Base-by-base conservation (phyloP, 2,329 filamentous ascomycete genomes). In the Beauveria sp. region DNA sequence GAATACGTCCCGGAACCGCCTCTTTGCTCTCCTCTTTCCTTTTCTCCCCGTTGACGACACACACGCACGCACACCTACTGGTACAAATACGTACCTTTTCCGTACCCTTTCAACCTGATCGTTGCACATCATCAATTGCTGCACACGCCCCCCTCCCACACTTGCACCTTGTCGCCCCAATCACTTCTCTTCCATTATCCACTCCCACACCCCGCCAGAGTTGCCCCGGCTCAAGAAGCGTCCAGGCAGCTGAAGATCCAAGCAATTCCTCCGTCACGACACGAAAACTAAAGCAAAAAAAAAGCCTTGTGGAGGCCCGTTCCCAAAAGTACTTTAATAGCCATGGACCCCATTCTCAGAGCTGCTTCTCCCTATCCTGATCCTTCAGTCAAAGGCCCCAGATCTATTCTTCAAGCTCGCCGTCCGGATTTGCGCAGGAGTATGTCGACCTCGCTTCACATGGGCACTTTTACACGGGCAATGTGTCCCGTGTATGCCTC, bases 371-470 rank as follows among this genome's bases (percentile, higher is more conserved):
- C 71, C 61, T 75, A 77, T 70, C 65, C 69, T 63, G 70, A 76
- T 69, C 70, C 71, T 61, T 68, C 68, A 65, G 67, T 75, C 67
- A 72, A 76, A 75, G 71, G 74, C 68, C 73, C 74, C 65, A 71
- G 71, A 67, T 74, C 72, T 64, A 69, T 74, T 64, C 69, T 73
- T 65, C 72, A 74, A 66, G 67, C 71, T 67, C 65, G 67, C 68
- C 70, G 71, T 70, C 67, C 68, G 67, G 70, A 73, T 71, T 71
- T 76, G 66, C 72, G 70, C 76, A 77, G 75, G 67, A 78, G 75
- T 77, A 67, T 67, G 76, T 75, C 14, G 20, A 14, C 46, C 55
- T 55, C 61, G 59, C 62, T 61, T 50, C 56, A 24, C 59, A 24
- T 37, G 48, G 55, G 10, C 61, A 47, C 46, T 51, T 37, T 44